Evolutionary conservation across 1,284 basidiomycete genomes (phyloP), one percentile per base, ranked within the genome.

Genomic region (Paramarasmius palmivorus): DNA sequence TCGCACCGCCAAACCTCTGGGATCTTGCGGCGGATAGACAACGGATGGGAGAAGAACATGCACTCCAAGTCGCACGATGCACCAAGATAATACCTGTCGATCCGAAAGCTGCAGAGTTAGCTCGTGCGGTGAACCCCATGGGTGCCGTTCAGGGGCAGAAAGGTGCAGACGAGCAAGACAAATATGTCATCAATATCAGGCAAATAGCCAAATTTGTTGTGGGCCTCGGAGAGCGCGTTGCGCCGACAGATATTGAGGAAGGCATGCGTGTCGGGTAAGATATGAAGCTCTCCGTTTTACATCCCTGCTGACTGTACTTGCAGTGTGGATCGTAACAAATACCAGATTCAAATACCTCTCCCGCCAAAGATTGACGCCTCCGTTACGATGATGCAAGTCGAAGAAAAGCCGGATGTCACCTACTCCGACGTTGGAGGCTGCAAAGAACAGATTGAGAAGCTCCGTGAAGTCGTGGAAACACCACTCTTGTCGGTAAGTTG

Each of bases 331-430:
- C 85, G 93, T 49, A 95, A 90, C 63, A 98, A 98, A 72, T 99
- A 99, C 70, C 95, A 98, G 72, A 99, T 99, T 61, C 94, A 98
- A 74, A 98, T 99, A 60, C 97, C 97, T n/a, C 75, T 99, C n/a
- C 97, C 97, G 40, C 97, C 97, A 36, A 98, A 97, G 77, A 99
- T 99, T 62, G 97, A 99, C 70, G 95, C 97, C 2, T 97, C 95
- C 0, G 97, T 99, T 3, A 99, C 97, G 14, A 98, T 99, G 96
- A 99, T 99, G 97, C 96, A 99, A 73, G 96, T 99, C 42, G 96
- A 99, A 71, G 96, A 99, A 75, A 96, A 98, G 70, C 96, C 96
- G 1, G 96, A 98, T 65, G 94, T 99, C 47, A 98, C 96, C 2
- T 99, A 99, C 69, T 94, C 95, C 8, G 97, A 99, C 65, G 84